Base-by-base conservation (phyloP, 495 filamentous ascomycete species). In the Aspergillus wentii region DNA sequence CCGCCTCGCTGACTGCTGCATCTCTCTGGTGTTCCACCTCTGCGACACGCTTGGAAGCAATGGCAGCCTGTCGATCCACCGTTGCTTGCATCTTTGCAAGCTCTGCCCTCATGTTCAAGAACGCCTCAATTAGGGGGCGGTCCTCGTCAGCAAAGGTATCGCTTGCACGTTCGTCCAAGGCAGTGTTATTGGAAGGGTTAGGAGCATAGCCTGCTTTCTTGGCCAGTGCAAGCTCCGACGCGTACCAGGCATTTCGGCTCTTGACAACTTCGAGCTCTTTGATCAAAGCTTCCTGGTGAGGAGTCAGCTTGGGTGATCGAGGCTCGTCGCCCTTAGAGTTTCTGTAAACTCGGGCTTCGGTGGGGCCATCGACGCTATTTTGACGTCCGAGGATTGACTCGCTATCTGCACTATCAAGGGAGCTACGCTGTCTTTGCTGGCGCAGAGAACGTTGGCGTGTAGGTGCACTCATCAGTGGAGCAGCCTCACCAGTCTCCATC, bases 181-280 rank as follows among this genome's bases (percentile, higher is more conserved):
- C 71, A 17, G 88, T 82, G 50, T 73, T 87, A 30, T 79, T 74
- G 9, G 85, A 80, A 1, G 82, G 58, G 48, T 79, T 88, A 10
- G 85, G 79, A 7, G 76, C 71, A 53, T 96, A 97, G 6, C 92
- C 92, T 8, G 85, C 80, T 60, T 94, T 90, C 31, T 82, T 78
- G 3, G 92, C 92, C 38, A 97, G 61, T 11, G 92, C 86, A 19
- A 99, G 66, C 59, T 99, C 92, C 2, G 91, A 95, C 5, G 88
- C 88, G 62, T 92, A 96, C 92, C 92, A 99, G 1, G 91, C 89
- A 58, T 95, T 97, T 17, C 83, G 80, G 47, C 81, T 86, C 54
- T 84, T 87, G 8, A 81, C 69, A 3, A 78, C 64, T 52, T 97
- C 89, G 4, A 99, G 72, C 44, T 97, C 94, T 51, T 87, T 85